Evolutionary conservation across 2,329 filamentous ascomycete genomes (phyloP).

Genomic region (Talaromyces funiculosus): DNA sequence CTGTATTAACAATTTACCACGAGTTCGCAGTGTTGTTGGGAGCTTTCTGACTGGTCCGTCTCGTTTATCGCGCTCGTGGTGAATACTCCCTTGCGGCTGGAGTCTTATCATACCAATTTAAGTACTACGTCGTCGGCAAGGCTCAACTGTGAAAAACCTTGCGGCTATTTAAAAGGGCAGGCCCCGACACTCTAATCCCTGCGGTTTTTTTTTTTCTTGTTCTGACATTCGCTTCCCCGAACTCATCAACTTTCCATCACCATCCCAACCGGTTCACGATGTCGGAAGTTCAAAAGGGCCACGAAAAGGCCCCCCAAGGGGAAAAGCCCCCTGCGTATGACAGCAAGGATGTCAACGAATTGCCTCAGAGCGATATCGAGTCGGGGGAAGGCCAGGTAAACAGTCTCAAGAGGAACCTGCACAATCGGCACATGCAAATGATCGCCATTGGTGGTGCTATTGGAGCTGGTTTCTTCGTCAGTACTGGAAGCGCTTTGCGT

Average conservation of each 20-base stretch:
- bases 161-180: conserved; percentile 1
- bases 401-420: conserved; percentile 25
- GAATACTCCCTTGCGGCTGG: conserved; percentile 5
- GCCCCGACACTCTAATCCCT: background rate
- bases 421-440: conserved; percentile 33
- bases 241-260: background rate
- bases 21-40: background rate
- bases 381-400: conserved; percentile 17
- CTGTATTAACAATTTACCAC: background rate
- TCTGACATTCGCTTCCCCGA: background rate
- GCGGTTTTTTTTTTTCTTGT: background rate
- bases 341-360: conserved; percentile 3
- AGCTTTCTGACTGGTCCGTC: background rate
- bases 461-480: conserved; percentile 40
- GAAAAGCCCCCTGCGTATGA: conserved; percentile 7
- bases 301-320: conserved; percentile 6
- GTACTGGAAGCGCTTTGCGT: conserved; percentile 32
- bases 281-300: background rate
- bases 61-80: background rate
- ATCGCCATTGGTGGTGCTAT: conserved; percentile 27
- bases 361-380: conserved; percentile 5
- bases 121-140: background rate
- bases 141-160: background rate
- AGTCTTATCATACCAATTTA: background rate
- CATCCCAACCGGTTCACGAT: background rate